Evolutionary conservation across 148 eudicot species (phyloP), one percentile per base, ranked within the genome.

Genomic region (Camellia sinensis): DNA sequence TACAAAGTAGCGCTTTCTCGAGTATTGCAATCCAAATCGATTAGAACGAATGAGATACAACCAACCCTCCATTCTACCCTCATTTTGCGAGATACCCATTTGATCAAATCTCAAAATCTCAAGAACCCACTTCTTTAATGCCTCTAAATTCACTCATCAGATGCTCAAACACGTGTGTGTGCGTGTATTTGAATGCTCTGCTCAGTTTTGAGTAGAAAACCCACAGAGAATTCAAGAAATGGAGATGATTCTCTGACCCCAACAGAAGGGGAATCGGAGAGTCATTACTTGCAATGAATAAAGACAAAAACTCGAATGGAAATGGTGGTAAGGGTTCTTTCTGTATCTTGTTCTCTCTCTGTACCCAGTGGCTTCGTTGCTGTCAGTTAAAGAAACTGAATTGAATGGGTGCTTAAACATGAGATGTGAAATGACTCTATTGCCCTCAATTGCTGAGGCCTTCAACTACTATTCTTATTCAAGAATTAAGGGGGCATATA

Each of bases 31-130:
- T 19, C 94, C 92, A 77, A 91, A 65, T 66, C 91, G 88, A 80
- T 88, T 91, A 2, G 90, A 88, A 76, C 91, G 88, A 52, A 91
- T 89, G 4, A 88, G 75, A 84, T 86, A 91, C 85, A 91, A 82
- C 91, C 90, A 91, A 22, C 94, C 94, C 63, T 88, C 91, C 89
- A 88, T 85, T 82, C 69, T 87, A 7, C 78, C 87, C 78, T 83
- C 89, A 76, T 40, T 87, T 75, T 87, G 84, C 11, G 91, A 78
- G 40, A 71, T 78, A 56, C 85, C 81, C 92, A 85, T 86, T 67
- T 84, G 52, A 6, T 22, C 29, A 22, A 22, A 22, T 22, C 29
- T 22, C 29, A 68, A 43, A 71, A n/a, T 59, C 11, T 44, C 22
- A 14, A 44, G 50, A 3, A 43, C 52, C 12, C 73, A 18, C 37